phyloP scores from a whole-genome alignment of 345 rosid genomes.

The Camelina sativa region DNA sequence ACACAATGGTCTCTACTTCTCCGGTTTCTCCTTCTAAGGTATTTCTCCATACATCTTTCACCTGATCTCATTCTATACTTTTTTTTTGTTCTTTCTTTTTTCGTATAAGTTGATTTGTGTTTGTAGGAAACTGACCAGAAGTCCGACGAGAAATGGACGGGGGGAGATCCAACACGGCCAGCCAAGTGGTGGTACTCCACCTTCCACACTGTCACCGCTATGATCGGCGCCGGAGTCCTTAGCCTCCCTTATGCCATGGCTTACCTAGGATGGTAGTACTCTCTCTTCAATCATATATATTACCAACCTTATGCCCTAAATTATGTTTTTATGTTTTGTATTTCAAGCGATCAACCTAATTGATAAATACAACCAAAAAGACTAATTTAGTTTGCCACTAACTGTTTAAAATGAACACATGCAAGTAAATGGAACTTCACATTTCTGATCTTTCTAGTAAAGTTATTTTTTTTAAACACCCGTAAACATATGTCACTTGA shows the following conservation, averaged over 20 bases:
- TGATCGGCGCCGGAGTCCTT: constrained; percentile 98
- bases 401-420: not conserved
- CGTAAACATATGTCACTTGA: not conserved
- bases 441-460: not conserved
- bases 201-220: constrained; percentile 92
- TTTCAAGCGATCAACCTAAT: not conserved
- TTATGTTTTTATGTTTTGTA: not conserved
- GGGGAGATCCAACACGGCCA: constrained; percentile 59
- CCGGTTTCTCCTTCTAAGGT: constrained; percentile 59
- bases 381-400: not conserved
- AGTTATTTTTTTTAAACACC: not conserved
- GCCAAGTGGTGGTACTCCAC: constrained; percentile 99
- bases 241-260: constrained; percentile 97
- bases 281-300: not conserved
- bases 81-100: not conserved
- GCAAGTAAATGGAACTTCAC: constrained; percentile 5
- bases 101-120: not conserved
- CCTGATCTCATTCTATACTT: not conserved
- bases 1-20: constrained; percentile 66
- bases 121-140: constrained; percentile 53
- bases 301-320: not conserved
- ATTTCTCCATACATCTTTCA: not conserved
- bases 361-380: not conserved
- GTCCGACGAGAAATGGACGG: constrained; percentile 62
- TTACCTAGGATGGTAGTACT: constrained; percentile 94